Base-by-base conservation (phyloP, 345 rosid genomes). In the Acer saccharum region DNA sequence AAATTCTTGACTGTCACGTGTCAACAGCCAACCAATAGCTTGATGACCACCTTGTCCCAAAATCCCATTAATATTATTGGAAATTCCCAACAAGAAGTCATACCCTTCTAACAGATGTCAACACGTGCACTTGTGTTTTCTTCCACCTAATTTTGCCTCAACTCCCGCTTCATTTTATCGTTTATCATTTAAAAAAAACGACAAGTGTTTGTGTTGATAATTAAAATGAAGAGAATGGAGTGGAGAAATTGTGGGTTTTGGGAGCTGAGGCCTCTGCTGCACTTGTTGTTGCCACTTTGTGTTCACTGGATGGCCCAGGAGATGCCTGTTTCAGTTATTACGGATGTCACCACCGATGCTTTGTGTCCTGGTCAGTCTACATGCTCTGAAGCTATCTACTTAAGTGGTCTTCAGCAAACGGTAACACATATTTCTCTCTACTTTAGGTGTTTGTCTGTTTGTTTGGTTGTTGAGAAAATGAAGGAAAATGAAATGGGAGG, bases 281-380 rank as follows among this genome's bases (percentile, higher is more conserved):
- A 86, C 44, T 70, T 88, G 75, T 71, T 88, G 78, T 27, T 88
- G 52, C 89, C 92, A 12, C 81, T 88, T 5, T 83, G 81, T 83
- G 65, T 86, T 23, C 89, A 88, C 73, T 88, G 92, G 92, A 67
- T 79, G 23, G 92, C 88, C 0, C 88, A 86, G 83, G 85, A 81
- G 80, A 88, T 88, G 92, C 86, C 92, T 11, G 92, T 88, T 71
- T 88, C 92, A 32, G 87, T 88, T 69, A 88, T 86, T 75, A 87
- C 86, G 73, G 92, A 88, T 80, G 83, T 87, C 76, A 82, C 84
- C 62, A 82, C 90, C 50, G 62, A 32, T 68, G 90, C 90, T 35
- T 76, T 89, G 32, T 89, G 92, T 73, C 89, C 92, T 43, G 86
- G 85, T 18, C 76, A 76, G 10, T 67, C 86, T 48, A 82, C 90